phyloP scores from a whole-genome alignment of 1,284 basidiomycete species.

The Cutaneotrichosporon sp. region DNA sequence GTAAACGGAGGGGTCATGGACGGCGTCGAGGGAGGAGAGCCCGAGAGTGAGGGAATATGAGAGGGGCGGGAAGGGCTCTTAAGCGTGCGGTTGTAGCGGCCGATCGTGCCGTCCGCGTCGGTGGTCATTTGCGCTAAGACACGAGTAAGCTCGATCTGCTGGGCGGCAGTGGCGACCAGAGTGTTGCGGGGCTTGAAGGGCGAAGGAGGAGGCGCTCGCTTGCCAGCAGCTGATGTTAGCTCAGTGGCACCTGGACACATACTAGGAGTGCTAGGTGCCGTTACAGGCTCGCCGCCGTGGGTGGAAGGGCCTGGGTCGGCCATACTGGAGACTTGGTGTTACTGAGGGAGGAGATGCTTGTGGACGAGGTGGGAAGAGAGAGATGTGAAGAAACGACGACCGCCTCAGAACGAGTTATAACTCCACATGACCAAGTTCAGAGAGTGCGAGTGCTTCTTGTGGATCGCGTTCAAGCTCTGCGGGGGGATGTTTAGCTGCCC shows the following conservation, averaged over 20 bases:
- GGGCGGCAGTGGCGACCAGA: background rate
- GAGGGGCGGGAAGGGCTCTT: background rate
- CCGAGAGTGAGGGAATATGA: background rate
- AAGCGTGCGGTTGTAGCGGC: background rate
- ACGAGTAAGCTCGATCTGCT: background rate
- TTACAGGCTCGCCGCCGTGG: background rate
- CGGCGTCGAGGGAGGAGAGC: too few species aligned
- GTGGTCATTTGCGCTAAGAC: background rate
- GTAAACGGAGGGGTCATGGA: background rate
- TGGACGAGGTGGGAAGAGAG: background rate
- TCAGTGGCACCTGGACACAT: too few species aligned
- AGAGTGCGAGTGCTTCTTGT: background rate
- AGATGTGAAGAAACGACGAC: background rate
- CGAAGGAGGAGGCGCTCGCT: background rate
- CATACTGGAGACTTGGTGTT: background rate
- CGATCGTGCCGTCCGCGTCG: background rate
- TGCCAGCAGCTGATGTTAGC: background rate
- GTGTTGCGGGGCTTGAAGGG: background rate
- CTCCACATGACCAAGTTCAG: background rate
- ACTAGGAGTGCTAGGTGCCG: too few species aligned
- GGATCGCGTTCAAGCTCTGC: background rate
- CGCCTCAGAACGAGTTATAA: background rate
- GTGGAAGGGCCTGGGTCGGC: background rate
- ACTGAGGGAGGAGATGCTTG: background rate
- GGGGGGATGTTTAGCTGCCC: background rate